These are phyloP conservation scores for Corylus americana DNA, from an alignment of 306 rosid genomes.

Conservation along the genomic window DNA sequence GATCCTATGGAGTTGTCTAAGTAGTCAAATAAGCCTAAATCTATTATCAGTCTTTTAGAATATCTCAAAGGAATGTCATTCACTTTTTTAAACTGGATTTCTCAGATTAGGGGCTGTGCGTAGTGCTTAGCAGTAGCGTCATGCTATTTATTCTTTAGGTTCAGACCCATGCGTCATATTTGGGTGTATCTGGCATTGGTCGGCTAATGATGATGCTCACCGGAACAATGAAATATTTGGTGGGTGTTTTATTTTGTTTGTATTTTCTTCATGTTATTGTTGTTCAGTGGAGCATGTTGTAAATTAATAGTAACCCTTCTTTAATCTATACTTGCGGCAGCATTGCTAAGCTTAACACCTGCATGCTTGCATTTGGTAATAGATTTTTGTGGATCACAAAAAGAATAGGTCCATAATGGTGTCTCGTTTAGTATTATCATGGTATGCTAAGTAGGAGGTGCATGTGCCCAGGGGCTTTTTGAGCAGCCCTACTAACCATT, in stretches of 20 bases:
- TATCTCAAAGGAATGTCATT: background rate
- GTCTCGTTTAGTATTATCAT: too few relatives aligned
- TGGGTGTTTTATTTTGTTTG: background rate
- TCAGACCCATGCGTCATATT: background rate
- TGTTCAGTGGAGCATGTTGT: background rate
- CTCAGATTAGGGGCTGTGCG: background rate
- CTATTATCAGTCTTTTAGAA: background rate
- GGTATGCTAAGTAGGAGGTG: too few relatives aligned
- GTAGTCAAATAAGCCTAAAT: background rate
- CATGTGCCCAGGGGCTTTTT: too few relatives aligned
- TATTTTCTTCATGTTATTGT: background rate
- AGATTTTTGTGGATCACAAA: too few relatives aligned
- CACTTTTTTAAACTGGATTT: too few relatives aligned
- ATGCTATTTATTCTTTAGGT: background rate
- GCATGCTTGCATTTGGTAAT: too few relatives aligned
- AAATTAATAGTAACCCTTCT: too few relatives aligned
- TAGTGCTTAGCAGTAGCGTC: background rate
- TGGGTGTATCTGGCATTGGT: background rate
- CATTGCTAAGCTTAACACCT: too few relatives aligned
- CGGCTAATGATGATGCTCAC: background rate
- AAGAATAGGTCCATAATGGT: too few relatives aligned
- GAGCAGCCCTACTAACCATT: too few relatives aligned
- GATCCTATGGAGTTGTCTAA: background rate
- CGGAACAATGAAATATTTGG: background rate
- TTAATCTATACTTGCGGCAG: too few relatives aligned